phyloP scores from a whole-genome alignment of 768 basidiomycete species.

The Kockovaella imperatae region DNA sequence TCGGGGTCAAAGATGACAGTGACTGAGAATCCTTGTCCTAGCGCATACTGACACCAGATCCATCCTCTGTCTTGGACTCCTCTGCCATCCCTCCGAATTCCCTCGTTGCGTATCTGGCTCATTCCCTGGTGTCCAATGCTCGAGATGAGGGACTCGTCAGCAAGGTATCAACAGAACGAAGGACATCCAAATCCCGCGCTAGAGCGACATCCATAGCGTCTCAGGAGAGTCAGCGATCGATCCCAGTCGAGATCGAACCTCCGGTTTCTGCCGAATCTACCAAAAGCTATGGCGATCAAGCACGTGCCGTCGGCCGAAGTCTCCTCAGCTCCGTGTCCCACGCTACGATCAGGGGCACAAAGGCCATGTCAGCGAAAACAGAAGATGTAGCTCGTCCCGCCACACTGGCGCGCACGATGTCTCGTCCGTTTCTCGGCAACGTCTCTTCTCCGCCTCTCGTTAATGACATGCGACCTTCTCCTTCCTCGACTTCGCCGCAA shows the following conservation, averaged over 20 bases:
- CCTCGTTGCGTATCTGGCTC: constrained; percentile 36
- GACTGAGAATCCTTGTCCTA: constrained; percentile 9
- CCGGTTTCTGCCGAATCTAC: constrained; percentile 1
- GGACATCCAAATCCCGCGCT: constrained; percentile 15
- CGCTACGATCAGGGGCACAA: constrained; percentile 15
- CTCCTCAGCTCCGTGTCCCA: constrained; percentile 25
- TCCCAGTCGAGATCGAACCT: neutral
- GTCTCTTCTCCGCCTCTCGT: constrained; percentile 16
- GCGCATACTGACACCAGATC: constrained; percentile 40
- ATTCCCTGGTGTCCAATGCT: constrained; percentile 31
- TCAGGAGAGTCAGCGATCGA: constrained; percentile 7
- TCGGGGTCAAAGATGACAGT: neutral
- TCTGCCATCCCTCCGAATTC: constrained; percentile 22
- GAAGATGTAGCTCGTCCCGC: constrained; percentile 12
- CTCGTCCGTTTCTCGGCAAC: constrained; percentile 28
- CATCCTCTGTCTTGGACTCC: constrained; percentile 25
- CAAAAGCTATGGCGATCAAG: constrained; percentile 33
- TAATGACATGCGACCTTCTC: constrained; percentile 2
- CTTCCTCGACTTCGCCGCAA: constrained; percentile 10
- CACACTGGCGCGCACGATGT: constrained; percentile 21
- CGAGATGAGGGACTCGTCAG: constrained; percentile 28
- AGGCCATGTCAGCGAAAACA: constrained; percentile 3
- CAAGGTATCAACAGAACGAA: constrained; percentile 17
- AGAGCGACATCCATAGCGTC: constrained; percentile 25
- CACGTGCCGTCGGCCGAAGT: constrained; percentile 31